Conservation (phyloP, 306 rosid species). For the Trifolium subterraneum region DNA sequence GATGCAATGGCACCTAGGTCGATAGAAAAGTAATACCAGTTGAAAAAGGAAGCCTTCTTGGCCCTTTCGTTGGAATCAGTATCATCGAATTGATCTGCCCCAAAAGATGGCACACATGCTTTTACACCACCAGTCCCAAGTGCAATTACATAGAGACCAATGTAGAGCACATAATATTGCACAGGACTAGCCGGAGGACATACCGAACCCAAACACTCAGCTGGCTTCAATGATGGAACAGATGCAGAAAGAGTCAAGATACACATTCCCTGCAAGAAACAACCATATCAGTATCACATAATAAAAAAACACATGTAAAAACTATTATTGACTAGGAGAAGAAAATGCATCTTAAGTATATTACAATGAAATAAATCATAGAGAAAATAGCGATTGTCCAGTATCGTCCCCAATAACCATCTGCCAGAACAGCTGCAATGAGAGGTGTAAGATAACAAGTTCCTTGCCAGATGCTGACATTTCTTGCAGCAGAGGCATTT, state of each 20-base stretch:
- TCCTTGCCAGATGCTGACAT: conserved; percentile 85
- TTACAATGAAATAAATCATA: conserved; percentile 73
- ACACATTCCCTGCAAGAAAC: conserved; percentile 79
- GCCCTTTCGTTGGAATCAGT: conserved; percentile 74
- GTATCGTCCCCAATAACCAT: conserved; percentile 95
- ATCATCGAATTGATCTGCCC: conserved; percentile 95
- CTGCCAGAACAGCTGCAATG: conserved; percentile 85
- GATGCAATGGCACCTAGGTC: conserved; percentile 80
- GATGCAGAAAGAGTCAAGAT: conserved; percentile 83
- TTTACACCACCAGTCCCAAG: conserved; percentile 94
- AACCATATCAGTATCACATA: conserved; percentile 5
- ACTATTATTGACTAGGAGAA: conserved; percentile 10
- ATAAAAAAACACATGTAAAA: background rate
- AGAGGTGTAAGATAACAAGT: conserved; percentile 96
- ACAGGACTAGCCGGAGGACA: conserved; percentile 77
- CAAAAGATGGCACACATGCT: conserved; percentile 84
- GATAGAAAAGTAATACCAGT: conserved; percentile 92
- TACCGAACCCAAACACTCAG: conserved; percentile 63
- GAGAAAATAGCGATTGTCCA: conserved; percentile 87
- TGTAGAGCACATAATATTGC: conserved; percentile 76
- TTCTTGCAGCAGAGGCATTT: conserved; percentile 84
- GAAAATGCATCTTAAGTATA: conserved; percentile 1
- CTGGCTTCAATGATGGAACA: conserved; percentile 70
- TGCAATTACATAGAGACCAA: conserved; percentile 86
- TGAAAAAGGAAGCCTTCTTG: conserved; percentile 84